Evolutionary conservation across 2,329 filamentous ascomycete genomes (phyloP).

Genomic region (Curvularia sp.): DNA sequence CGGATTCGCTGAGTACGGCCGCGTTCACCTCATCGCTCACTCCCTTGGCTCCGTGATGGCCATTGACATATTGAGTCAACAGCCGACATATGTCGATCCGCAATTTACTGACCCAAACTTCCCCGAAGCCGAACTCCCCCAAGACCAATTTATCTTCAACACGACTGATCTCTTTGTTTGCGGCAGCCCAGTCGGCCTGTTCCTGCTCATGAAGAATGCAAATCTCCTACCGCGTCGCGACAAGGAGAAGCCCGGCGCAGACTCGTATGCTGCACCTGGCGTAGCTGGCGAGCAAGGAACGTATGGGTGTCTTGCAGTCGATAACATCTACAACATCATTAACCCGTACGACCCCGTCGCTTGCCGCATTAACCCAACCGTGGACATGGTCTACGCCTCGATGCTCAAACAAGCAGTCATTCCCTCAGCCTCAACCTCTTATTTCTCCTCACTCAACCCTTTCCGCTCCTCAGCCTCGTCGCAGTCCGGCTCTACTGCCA

Average conservation of each 20-base stretch:
- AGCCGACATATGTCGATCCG: conserved; percentile 74
- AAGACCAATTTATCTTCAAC: conserved; percentile 80
- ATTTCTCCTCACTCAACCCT: conserved; percentile 52
- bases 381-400: conserved; percentile 80
- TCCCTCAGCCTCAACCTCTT: conserved; percentile 69
- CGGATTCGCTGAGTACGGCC: conserved; percentile 78
- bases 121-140: conserved; percentile 57
- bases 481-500: conserved; percentile 30
- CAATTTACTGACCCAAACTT: conserved; percentile 44
- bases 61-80: conserved; percentile 85
- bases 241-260: conserved; percentile 75
- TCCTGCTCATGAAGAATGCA: conserved; percentile 80
- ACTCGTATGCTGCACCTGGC: conserved; percentile 59
- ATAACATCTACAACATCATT: conserved; percentile 96
- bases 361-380: conserved; percentile 88
- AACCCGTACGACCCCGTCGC: conserved; percentile 81
- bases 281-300: conserved; percentile 79
- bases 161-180: conserved; percentile 88
- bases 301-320: conserved; percentile 90
- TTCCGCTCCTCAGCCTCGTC: conserved; percentile 46
- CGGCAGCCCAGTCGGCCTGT: conserved; percentile 91
- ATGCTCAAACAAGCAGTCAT: conserved; percentile 80
- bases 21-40: conserved; percentile 91
- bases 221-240: conserved; percentile 77
- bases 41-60: conserved; percentile 95